Evolutionary conservation across 306 rosid species (phyloP).

Genomic region (Argentina anserina): DNA sequence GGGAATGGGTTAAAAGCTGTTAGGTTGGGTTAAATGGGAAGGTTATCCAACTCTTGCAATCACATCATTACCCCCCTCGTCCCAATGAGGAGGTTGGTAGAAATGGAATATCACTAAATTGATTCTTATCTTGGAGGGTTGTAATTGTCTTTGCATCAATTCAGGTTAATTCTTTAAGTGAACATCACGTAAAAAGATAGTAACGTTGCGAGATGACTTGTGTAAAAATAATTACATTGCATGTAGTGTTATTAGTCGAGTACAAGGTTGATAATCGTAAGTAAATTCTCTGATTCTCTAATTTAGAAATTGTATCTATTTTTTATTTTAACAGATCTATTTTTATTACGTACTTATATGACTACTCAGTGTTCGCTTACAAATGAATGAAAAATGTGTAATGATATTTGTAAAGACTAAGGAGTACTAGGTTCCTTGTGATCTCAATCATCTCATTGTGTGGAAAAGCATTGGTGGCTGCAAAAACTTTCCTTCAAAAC

Average conservation of each 20-base stretch:
- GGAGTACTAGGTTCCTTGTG: too few relatives aligned
- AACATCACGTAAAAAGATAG: not conserved
- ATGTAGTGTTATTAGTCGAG: not conserved
- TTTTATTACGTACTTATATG: too few relatives aligned
- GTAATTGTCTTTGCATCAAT: not conserved
- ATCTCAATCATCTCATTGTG: too few relatives aligned
- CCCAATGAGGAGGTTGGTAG: not conserved
- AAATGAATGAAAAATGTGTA: too few relatives aligned
- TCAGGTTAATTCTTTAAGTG: not conserved
- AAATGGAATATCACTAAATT: not conserved
- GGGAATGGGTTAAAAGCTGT: slow-evolving; percentile 1
- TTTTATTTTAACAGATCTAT: too few relatives aligned
- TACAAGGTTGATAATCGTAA: too few relatives aligned
- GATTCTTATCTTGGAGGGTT: not conserved
- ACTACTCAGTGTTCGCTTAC: too few relatives aligned
- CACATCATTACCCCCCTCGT: not conserved
- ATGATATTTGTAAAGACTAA: too few relatives aligned
- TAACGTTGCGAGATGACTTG: not conserved
- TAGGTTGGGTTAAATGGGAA: not conserved
- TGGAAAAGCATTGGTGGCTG: too few relatives aligned
- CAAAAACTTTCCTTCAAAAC: too few relatives aligned
- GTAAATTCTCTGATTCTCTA: too few relatives aligned
- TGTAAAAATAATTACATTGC: not conserved
- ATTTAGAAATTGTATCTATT: too few relatives aligned
- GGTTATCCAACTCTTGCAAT: not conserved